Conservation (phyloP, 2,329 filamentous ascomycete species). For the Fusarium sp. region DNA sequence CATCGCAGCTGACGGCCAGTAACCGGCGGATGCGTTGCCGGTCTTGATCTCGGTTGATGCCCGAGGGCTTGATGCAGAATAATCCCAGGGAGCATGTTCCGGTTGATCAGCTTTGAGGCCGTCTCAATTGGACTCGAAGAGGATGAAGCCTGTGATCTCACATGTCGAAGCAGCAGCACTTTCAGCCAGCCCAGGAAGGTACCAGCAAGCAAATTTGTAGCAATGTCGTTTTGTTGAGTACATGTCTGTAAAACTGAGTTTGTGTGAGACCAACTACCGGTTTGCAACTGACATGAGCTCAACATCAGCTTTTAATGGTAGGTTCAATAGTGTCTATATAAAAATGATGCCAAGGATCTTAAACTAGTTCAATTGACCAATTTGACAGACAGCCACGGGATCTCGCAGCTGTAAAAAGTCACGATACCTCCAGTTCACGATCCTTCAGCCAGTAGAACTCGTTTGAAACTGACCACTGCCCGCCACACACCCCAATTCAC, state of each 20-base stretch:
- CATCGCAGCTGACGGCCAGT: neutral
- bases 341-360: neutral
- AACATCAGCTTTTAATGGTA: neutral
- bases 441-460: neutral
- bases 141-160: neutral
- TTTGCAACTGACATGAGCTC: neutral
- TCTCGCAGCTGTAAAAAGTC: neutral
- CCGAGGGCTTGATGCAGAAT: neutral
- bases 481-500: neutral
- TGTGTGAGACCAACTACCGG: neutral
- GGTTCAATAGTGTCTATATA: neutral
- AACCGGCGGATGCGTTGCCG: neutral
- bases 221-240: neutral
- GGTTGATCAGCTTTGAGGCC: neutral
- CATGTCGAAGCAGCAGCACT: neutral
- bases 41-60: neutral
- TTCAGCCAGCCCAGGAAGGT: neutral
- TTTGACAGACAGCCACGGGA: neutral
- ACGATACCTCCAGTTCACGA: neutral
- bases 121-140: neutral
- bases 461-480: neutral
- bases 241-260: neutral
- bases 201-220: neutral
- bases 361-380: neutral
- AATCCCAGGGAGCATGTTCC: neutral